Evolutionary conservation across 495 filamentous ascomycete species (phyloP).

Genomic region (Apodospora peruviana): DNA sequence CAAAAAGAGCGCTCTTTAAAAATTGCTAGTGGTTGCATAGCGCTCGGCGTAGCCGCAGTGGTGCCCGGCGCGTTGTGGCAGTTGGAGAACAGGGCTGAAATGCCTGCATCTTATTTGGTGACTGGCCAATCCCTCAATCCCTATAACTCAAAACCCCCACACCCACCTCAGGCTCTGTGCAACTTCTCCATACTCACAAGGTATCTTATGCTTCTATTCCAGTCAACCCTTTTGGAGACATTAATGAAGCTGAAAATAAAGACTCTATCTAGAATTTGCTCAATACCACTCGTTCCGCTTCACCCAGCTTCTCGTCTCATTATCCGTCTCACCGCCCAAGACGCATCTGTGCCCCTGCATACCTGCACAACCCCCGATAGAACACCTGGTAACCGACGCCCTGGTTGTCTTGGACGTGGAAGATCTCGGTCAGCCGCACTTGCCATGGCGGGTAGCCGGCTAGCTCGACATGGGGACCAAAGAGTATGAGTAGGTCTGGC

Average conservation of each 20-base stretch:
- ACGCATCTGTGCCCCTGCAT: slow-evolving; percentile 80
- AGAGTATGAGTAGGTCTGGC: slow-evolving; percentile 84
- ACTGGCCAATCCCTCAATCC: no score
- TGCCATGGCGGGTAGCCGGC: slow-evolving; percentile 97
- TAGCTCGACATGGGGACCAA: slow-evolving; percentile 72
- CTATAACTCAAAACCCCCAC: not conserved
- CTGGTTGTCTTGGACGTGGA: slow-evolving; percentile 62
- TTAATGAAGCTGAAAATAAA: no score
- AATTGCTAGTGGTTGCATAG: no score
- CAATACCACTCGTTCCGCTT: no score
- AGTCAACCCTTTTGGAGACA: not conserved
- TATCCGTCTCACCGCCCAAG: slow-evolving; percentile 78
- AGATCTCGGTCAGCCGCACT: slow-evolving; percentile 89
- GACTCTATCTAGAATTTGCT: no score
- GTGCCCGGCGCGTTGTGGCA: not conserved
- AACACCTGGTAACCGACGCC: slow-evolving; percentile 93
- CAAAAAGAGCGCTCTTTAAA: no score
- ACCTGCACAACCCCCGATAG: slow-evolving; percentile 74
- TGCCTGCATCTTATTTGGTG: not conserved
- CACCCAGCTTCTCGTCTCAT: no score
- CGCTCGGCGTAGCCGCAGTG: no score
- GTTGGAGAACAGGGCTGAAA: not conserved
- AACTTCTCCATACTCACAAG: not conserved
- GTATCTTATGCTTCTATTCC: not conserved
- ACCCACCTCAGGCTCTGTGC: not conserved